These are phyloP conservation scores for Skeletonema potamos DNA, from an alignment of 108 stramenopile species.

Conservation along the genomic window DNA sequence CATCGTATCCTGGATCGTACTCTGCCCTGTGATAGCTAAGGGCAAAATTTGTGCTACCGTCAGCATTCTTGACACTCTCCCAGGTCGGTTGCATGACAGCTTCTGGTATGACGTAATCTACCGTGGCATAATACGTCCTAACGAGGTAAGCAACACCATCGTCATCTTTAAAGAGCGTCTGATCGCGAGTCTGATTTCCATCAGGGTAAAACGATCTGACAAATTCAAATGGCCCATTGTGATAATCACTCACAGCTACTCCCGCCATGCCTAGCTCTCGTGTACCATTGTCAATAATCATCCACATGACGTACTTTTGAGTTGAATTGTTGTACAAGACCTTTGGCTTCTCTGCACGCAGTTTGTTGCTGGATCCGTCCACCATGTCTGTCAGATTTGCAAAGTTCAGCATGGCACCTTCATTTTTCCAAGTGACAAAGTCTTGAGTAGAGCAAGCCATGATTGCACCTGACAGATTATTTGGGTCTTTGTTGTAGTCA, in stretches of 20 bases:
- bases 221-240: slow-evolving; percentile 77
- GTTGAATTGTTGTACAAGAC: slow-evolving; percentile 61
- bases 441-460: slow-evolving; percentile 83
- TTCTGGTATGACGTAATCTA: slow-evolving; percentile 73
- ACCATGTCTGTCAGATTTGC: slow-evolving; percentile 85
- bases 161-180: slow-evolving; percentile 59
- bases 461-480: slow-evolving; percentile 49
- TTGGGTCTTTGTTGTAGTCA: slow-evolving; percentile 23
- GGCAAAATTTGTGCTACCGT: slow-evolving; percentile 70
- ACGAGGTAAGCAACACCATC: slow-evolving; percentile 61
- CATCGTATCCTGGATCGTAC: slow-evolving; percentile 79
- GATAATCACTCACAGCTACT: slow-evolving; percentile 67
- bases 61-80: slow-evolving; percentile 77
- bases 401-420: slow-evolving; percentile 79
- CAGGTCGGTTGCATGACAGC: slow-evolving; percentile 90
- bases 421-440: slow-evolving; percentile 71
- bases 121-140: slow-evolving; percentile 78
- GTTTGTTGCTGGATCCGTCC: slow-evolving; percentile 18
- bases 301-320: slow-evolving; percentile 85
- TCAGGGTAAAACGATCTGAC: slow-evolving; percentile 80
- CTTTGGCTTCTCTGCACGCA: slow-evolving; percentile 65
- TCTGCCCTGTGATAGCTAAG: slow-evolving; percentile 82
- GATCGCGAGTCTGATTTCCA: slow-evolving; percentile 86
- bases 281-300: slow-evolving; percentile 60
- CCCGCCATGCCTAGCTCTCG: slow-evolving; percentile 65